Evolutionary conservation across 192 early-diverging fungal genomes (phyloP), one percentile per base, ranked within the genome.

Genomic region (Cetraspora pellucida): DNA sequence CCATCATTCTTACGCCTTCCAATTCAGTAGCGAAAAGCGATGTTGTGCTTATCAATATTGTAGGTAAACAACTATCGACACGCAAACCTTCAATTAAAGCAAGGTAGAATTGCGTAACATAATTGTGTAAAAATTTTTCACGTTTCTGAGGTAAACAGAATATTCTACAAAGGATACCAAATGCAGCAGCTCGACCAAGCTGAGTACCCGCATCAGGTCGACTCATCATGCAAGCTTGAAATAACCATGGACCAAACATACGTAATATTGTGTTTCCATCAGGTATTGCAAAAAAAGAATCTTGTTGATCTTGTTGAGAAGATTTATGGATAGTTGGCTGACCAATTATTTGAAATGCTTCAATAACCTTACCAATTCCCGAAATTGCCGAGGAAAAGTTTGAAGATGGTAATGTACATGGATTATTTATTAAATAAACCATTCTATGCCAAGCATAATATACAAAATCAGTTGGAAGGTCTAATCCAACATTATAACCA

Each of bases 201-300:
- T 85, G 80, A 63, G 28, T 31, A 10, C 50, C 69, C 0, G 49
- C 14, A 52, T 84, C 83, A 17, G 75, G 69, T 16, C 47, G 66
- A 5, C 76, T 79, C 10, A 82, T 71, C 19, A 87, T 65, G 60
- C 85, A 85, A 0, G 91, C 90, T 44, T 92, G 90, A 86, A 95
- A 95, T 10, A 96, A 82, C 88, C 90, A 94, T 0, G 80, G 68
- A 2, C 92, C 93, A 88, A 95, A 94, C 91, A 95, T 94, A 71
- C 90, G 82, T 60, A 96, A 84, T 10, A 96, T 58, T 0, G 92
- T 93, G 70, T 94, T 95, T 19, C 92, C 92, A 80, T 94, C 84
- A 0, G 90, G 86, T 19, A 82, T 78, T 13, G 80, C 74, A 49
- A 23, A 17, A 49, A 66, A 23, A 49, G 63, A 64, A 47, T 13